Evolutionary conservation across 2,329 filamentous ascomycete genomes (phyloP).

Genomic region (Fusarium bactridioides): DNA sequence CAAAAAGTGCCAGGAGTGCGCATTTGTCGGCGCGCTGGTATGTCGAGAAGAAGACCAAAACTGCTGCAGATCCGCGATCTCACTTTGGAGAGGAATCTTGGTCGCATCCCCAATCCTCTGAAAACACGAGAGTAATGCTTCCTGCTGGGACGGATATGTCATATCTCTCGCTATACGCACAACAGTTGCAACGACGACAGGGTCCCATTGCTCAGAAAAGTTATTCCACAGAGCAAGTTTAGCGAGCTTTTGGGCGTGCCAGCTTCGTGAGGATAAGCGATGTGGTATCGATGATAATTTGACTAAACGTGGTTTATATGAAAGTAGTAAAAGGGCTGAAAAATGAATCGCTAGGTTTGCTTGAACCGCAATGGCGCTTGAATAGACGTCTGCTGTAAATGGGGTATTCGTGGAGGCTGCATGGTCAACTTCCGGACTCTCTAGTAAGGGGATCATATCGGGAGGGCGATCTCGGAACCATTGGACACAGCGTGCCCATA

Average conservation of each 20-base stretch:
- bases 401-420: background rate
- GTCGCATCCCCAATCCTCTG: constrained; percentile 10
- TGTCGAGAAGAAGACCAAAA: constrained; percentile 17
- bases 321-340: constrained; percentile 1
- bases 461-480: constrained; percentile 15
- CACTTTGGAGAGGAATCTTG: background rate
- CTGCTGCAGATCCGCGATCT: constrained; percentile 9
- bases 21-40: background rate
- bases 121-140: constrained; percentile 4
- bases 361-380: constrained; percentile 4
- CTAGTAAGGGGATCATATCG: constrained; percentile 3
- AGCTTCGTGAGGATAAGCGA: background rate
- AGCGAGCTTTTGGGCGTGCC: constrained; percentile 45
- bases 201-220: constrained; percentile 46
- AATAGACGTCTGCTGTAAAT: constrained; percentile 17
- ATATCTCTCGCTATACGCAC: constrained; percentile 37
- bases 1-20: background rate
- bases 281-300: constrained; percentile 1
- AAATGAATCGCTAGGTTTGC: constrained; percentile 5
- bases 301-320: constrained; percentile 1
- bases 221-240: constrained; percentile 42
- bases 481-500: constrained; percentile 8
- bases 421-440: constrained; percentile 6
- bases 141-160: constrained; percentile 14
- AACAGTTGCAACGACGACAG: constrained; percentile 40